Evolutionary conservation across 176 grass and related monocot genomes (phyloP), one percentile per base, ranked within the genome.

Genomic region (Elymus sibiricus): DNA sequence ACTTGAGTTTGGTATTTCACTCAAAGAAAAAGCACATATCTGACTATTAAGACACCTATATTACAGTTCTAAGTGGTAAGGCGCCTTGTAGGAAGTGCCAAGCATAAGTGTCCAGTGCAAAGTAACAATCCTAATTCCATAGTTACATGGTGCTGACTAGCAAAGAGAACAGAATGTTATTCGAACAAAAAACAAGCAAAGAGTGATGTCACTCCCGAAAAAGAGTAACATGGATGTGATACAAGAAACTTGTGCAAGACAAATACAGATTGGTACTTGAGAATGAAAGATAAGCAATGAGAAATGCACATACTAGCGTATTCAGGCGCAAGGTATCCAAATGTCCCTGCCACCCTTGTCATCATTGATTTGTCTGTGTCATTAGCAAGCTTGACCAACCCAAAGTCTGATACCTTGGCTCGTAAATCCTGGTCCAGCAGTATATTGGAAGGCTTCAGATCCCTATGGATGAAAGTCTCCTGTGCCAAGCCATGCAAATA

Each of bases 341-440:
- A 98, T 75, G 97, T 98, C 29, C 97, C 97, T 62, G 97, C 92
- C 55, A 98, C 87, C 43, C 92, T 92, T 76, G 97, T 98, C 90
- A 95, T 91, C 90, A 98, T 89, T 56, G 97, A 98, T 73, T 92
- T 98, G 39, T 95, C 89, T 71, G 87, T 91, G 88, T 98, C 94
- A 38, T 75, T 76, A 10, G 93, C 93, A 76, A 91, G 93, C 82
- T 98, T 98, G 75, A 95, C 97, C 79, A 98, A 86, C 51, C 97
- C 97, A 92, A 98, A 98, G 86, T 98, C 97, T 19, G 97, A 98
- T 79, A 98, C 97, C 84, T 98, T 98, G 16, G 97, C 97, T 89
- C 97, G 92, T 72, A 94, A 90, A 61, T 98, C 91, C 56, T 90
- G 80, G 35, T 98, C 94, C n/a, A 98, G 67, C 44, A 98, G 91